Base-by-base conservation (phyloP, 1,284 basidiomycete species). In the Cutaneotrichosporon curvatum region DNA sequence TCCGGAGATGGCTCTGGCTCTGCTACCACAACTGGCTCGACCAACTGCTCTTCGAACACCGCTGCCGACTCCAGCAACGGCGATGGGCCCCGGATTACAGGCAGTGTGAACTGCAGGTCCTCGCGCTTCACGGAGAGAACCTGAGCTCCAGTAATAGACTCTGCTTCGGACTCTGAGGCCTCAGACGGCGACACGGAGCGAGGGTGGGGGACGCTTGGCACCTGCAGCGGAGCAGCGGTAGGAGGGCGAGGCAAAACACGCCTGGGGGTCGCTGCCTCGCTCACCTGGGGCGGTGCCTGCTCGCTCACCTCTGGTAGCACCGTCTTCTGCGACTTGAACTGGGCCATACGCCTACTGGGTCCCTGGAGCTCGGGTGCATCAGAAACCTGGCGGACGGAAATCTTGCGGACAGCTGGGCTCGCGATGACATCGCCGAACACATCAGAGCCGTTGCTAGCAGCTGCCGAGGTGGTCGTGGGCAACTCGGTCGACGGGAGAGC, bases 151-250 rank as follows among this genome's bases (percentile, higher is more conserved):
- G 16, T 31, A 14, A 14, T 7, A 15, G 46, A 37, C 40, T 44
- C 41, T 21, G 25, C 47, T 25, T 48, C 42, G 15, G 37, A 40
- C 34, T 52, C 50, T 3, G 40, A 15, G 22, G 42, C 11, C 49
- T 50, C 20, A 12, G 15, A 10, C 31, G 31, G 19, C 19, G 41
- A 33, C 3, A 31, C 36, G 28, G 22, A 25, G 4, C 48, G 52
- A 3, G 65, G 44, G 57, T 61, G 4, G 65, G 69, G 7, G 68
- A 45, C 28, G n/a, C n/a, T n/a, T 58, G 58, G 25, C 67, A 39
- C 10, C 25, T 52, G 52, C 36, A 48, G 51, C 19, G 58, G 57
- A 19, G 60, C 58, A 21, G 65, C 62, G 9, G 57, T 47, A 0
- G 62, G 62, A 4, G 58, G 56, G 12, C 49, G 49, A 2, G 45